Base-by-base conservation (phyloP, 2,329 filamentous ascomycete species). In the Diaporthe helianthi region DNA sequence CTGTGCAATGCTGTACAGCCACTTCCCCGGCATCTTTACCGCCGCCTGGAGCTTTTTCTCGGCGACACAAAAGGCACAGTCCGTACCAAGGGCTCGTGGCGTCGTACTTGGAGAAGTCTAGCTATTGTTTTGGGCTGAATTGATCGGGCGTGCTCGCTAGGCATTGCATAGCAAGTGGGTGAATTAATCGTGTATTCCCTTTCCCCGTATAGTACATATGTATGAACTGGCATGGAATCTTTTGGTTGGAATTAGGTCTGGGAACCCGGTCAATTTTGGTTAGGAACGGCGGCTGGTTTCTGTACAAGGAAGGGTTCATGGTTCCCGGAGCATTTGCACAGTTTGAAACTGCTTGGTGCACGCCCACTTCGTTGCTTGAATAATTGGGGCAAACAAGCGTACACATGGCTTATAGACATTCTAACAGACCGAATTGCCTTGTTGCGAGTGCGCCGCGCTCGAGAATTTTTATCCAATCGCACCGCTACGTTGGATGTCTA, bases 1-100 rank as follows among this genome's bases (percentile, higher is more conserved):
- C 1, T 70, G 65, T 46, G 58, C 68, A 33, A 64, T 70, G 46
- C 44, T 71, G 36, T 68, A 70, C 67, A 69, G 53, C 26, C 65
- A 69, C 60, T 60, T 71, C 33, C 55, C 58, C 2, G 68, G 69
- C 10, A 38, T 68, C 38, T 71, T 69, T 49, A 49, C 67, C 10
- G 19, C 53, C 12, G 46, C 65, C 6, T 69, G 61, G 69, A 24
- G 31, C 17, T 63, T 66, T 17, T 24, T 51, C 4, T 55, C 69
- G 33, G 15, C 61, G 4, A 26, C 46, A 31, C 46, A 38, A 36
- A 58, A 31, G 52, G 52, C 46, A 51, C 58, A 41, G 15, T 5
- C 22, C 29, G 29, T 22, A 24, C 52, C 52, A 5, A 41, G n/a
- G n/a, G 46, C 52, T 10, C 65, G 44, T n/a, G 69, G 69, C 31